Evolutionary conservation across 2,329 filamentous ascomycete genomes (phyloP), one percentile per base, ranked within the genome.

Genomic region (Cladosporium sphaerospermum): DNA sequence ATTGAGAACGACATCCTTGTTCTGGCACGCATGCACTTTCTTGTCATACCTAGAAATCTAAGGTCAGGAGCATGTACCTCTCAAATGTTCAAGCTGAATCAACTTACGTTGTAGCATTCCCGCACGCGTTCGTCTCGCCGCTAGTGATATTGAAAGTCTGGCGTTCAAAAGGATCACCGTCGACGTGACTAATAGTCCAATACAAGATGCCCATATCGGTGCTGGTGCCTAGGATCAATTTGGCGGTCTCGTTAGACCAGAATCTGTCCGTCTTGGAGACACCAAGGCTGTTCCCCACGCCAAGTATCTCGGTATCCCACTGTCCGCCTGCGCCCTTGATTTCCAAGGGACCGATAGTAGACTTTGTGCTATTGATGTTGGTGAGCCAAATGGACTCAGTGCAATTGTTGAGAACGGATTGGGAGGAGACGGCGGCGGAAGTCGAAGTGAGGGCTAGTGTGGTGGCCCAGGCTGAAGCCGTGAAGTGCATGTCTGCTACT

Each of bases 211-310:
- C 54, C 10, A 57, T 47, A 11, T 43, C 50, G 36, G 57, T 45
- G 33, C 54, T 59, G 39, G 58, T 60, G 44, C 65, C 65, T 19
- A 66, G 54, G 49, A 65, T 59, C 4, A 63, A 49, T 44, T 66
- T 66, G 13, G 60, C 49, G 2, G 59, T 61, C 13, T 48, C 44
- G 2, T 54, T 37, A 43, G 46, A 54, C 55, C 60, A 67, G 57
- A 62, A 63, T 41, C 59, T 49, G n/a, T 56, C 52, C 14, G 53
- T 54, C 19, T 61, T 59, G 40, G 65, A 59, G 23, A 69, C 52
- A 19, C 61, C 66, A 46, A 64, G 59, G 47, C 55, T 61, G 57
- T 68, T 67, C 53, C 64, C 65, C 31, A 52, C 49, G 42, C 64
- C 66, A 16, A 43, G 42, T 41, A 66, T 63, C 5, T 32, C 9